These are phyloP conservation scores for Sanghuangporus baumii DNA, from an alignment of 1,284 basidiomycete species.

Conservation along the genomic window DNA sequence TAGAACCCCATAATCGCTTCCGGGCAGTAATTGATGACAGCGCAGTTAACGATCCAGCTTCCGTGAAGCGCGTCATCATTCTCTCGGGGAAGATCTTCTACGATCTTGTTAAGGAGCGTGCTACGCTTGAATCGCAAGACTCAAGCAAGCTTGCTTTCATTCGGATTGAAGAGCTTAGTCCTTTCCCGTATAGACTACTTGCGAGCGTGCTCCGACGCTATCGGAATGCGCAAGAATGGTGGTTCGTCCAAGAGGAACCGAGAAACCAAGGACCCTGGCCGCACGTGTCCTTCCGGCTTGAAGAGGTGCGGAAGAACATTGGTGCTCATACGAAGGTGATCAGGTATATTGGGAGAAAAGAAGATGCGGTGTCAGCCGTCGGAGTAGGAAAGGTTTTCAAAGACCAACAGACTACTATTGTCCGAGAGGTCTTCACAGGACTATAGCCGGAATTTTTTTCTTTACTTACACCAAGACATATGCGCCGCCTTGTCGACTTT, in stretches of 20 bases:
- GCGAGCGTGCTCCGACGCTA: slow-evolving; percentile 44
- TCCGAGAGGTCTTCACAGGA: slow-evolving; percentile 48
- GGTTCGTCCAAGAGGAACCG: slow-evolving; percentile 85
- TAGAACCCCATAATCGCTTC: slow-evolving; percentile 63
- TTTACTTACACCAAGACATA: background rate
- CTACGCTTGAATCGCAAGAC: slow-evolving; percentile 41
- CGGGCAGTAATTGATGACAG: slow-evolving; percentile 65
- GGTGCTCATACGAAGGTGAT: slow-evolving; percentile 33
- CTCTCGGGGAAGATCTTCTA: slow-evolving; percentile 85
- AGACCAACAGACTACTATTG: slow-evolving; percentile 55
- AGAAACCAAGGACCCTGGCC: slow-evolving; percentile 78
- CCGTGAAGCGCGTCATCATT: slow-evolving; percentile 50
- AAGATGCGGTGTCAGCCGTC: slow-evolving; percentile 73
- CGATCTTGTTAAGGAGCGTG: slow-evolving; percentile 69
- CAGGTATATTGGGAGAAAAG: slow-evolving; percentile 59
- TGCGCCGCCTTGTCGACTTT: background rate
- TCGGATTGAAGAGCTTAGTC: slow-evolving; percentile 79
- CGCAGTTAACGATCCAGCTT: slow-evolving; percentile 27
- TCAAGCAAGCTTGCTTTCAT: slow-evolving; percentile 54
- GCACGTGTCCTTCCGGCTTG: slow-evolving; percentile 58
- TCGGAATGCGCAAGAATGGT: slow-evolving; percentile 27
- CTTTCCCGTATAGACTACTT: slow-evolving; percentile 72
- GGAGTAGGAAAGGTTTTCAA: slow-evolving; percentile 69
- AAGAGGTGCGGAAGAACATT: slow-evolving; percentile 38
- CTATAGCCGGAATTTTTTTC: background rate